phyloP scores from a whole-genome alignment of 805 yeast species.

The Schwanniomyces pseudopolymorphus region DNA sequence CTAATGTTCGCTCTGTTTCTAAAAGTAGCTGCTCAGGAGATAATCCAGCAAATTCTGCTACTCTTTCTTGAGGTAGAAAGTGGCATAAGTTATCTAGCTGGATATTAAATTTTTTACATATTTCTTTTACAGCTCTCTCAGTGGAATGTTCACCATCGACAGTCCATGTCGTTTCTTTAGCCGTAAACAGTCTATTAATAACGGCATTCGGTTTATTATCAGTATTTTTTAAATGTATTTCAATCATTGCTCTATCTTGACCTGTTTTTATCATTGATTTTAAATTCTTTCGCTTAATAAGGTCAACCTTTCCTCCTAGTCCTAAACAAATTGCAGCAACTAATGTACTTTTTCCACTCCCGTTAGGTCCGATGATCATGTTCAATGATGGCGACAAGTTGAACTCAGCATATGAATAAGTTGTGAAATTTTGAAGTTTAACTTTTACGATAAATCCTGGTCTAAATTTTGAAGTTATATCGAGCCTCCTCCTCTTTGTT shows the following conservation, averaged over 20 bases:
- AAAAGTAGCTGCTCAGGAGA: conserved; percentile 69
- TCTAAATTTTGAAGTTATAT: conserved; percentile 10
- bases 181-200: conserved; percentile 47
- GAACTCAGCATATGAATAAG: conserved; percentile 69
- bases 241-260: conserved; percentile 42
- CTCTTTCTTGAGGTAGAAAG: conserved; percentile 92
- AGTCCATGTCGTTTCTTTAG: conserved; percentile 51
- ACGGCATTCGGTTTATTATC: conserved; percentile 34
- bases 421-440: conserved; percentile 61
- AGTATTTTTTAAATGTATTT: conserved; percentile 47
- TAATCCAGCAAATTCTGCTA: conserved; percentile 84
- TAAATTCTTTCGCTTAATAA: conserved; percentile 67
- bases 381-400: conserved; percentile 79
- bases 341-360: conserved; percentile 91
- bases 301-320: conserved; percentile 72
- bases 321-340: conserved; percentile 93
- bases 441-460: conserved; percentile 55
- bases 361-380: conserved; percentile 95
- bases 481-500: conserved; percentile 2
- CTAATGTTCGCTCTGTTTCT: conserved; percentile 82
- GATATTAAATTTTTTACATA: conserved; percentile 57
- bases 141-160: conserved; percentile 41
- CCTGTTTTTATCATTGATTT: conserved; percentile 77
- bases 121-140: conserved; percentile 46
- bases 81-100: conserved; percentile 92